phyloP scores from a whole-genome alignment of 31 red algal genomes.

The Porphyra umbilicalis region DNA sequence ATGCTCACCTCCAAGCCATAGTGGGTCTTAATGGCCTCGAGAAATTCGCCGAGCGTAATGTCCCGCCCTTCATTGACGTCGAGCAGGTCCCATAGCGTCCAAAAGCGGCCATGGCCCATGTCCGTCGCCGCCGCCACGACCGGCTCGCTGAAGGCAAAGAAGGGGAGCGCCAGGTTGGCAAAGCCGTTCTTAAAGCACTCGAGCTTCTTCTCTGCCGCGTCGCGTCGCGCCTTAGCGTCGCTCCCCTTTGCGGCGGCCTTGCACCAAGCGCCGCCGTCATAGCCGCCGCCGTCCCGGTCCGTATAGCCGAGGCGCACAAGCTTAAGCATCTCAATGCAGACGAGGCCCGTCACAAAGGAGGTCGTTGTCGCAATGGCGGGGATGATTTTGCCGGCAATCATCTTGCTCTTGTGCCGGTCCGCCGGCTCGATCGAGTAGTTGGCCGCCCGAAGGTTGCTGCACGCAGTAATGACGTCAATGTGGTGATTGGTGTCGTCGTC shows the following conservation, averaged over 20 bases:
- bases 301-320: conserved; percentile 76
- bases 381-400: conserved; percentile 96
- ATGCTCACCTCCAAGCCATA: conserved; percentile 86
- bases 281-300: conserved; percentile 18
- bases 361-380: conserved; percentile 98
- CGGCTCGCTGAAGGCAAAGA: conserved; percentile 94
- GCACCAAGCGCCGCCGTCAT: conserved; percentile 47
- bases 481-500: conserved; percentile 90
- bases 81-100: conserved; percentile 94
- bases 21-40: conserved; percentile 69
- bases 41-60: conserved; percentile 77
- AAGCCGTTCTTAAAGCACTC: conserved; percentile 93
- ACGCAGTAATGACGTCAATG: conserved; percentile 95
- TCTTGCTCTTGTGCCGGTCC: conserved; percentile 82
- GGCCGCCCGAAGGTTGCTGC: conserved; percentile 83
- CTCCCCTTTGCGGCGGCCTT: conserved; percentile 4
- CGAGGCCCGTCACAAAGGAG: conserved; percentile 84
- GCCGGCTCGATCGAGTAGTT: conserved; percentile 91
- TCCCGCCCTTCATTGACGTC: conserved; percentile 83
- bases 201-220: conserved; percentile 33
- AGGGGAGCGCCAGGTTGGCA: conserved; percentile 91
- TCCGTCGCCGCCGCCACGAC: conserved; percentile 65
- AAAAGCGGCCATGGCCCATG: conserved; percentile 77
- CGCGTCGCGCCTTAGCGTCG: conserved; percentile 2
- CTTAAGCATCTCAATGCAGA: conserved; percentile 92